Base-by-base conservation (phyloP, 2,329 filamentous ascomycete genomes). In the Fusarium palustre region DNA sequence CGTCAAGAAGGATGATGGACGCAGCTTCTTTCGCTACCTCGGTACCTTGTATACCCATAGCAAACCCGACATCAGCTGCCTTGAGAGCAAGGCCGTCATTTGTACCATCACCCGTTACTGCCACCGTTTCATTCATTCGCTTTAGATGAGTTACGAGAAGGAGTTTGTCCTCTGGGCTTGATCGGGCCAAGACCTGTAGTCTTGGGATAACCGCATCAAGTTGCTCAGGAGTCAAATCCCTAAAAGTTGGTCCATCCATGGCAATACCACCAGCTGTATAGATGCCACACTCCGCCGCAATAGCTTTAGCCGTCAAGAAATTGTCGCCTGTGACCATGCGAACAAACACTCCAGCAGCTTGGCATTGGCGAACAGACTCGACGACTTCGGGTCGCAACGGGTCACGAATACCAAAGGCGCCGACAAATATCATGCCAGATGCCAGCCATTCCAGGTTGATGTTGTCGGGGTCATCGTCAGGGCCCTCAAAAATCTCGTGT, bases 371-470 rank as follows among this genome's bases (percentile, higher is more conserved):
- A 7, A 91, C 88, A 1, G 89, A 87, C 38, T 88, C 83, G 4
- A 83, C 79, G 3, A 91, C 89, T 50, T 87, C 87, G 1, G 83
- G 81, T 43, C 89, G 85, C 10, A 91, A 77, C 22, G 89, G 89
- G 75, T 91, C 89, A 64, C 89, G 86, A 46, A 91, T 90, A 69
- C 88, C 89, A 69, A 92, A 81, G 24, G 92, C 83, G 10, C 89
- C 89, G 63, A 93, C 80, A 79, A 93, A 91, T 3, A 86, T 89
- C 87, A 96, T 92, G 43, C 89, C 85, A 78, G 70, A 90, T 80
- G 53, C 78, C 30, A 81, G 55, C 77, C 79, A 80, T 63, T 80
- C 78, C 16, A 81, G 60, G 34, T 80, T 79, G 20, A 79, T 69
- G n/a, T 73, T 64, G 7, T 77, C 76, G 2, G 76, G 76, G 10